Evolutionary conservation across 306 rosid genomes (phyloP), one percentile per base, ranked within the genome.

Genomic region (Ormosia emarginata): DNA sequence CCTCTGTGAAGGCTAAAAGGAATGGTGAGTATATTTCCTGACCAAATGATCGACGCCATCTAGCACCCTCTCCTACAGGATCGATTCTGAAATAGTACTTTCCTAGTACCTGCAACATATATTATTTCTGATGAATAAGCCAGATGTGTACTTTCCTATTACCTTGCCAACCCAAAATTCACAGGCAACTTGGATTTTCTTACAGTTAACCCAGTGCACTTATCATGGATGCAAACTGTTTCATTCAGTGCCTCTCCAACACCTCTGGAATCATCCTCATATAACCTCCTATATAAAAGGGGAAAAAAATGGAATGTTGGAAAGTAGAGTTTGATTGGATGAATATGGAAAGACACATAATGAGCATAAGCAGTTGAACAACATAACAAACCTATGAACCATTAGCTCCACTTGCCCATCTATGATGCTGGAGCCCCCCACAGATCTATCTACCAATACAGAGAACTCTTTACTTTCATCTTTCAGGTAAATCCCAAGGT

Each of bases 1-100:
- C 91, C 83, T 92, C 91, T 37, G 97, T 41, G 86, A 95, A 93
- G 69, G 98, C 99, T 74, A 95, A 79, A 63, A 95, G 97, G 36
- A 95, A 87, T 0, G 99, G 98, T 1, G 97, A 92, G 86, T 85
- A 95, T 80, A 92, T 90, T 90, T 95, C 96, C 84, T 95, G 99
- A 74, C 98, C 99, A 81, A 88, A 84, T 55, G 94, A 80, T 49
- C 99, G 94, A 77, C 98, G 96, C 99, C 99, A 95, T 81, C 87
- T 92, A n/a, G 94, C 92, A 75, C 99, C 98, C 75, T 92, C 93
- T 82, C 96, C 97, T 12, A 83, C 47, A 33, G 89, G 93, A 62
- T 95, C 99, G 4, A 95, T 89, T 88, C 93, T 88, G 89, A 88
- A 91, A 75, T 93, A 95, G 79, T 85, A 82, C 80, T 88, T 95